Conservation (phyloP, 306 rosid species). For the Purshia tridentata region DNA sequence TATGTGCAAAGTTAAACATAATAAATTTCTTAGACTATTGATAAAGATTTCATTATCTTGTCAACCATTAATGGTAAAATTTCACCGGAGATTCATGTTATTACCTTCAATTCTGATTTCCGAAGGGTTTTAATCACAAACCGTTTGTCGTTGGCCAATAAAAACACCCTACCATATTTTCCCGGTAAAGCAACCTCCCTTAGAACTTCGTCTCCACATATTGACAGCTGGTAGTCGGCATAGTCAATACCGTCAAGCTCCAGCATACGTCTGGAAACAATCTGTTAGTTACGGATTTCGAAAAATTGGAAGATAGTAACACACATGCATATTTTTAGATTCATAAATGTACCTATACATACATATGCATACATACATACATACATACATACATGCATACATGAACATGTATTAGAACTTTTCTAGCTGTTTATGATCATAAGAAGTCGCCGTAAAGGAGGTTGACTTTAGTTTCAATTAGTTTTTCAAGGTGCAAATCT, state of each 20-base stretch:
- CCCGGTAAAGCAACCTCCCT: conserved; percentile 32
- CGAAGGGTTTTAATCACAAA: conserved; percentile 32
- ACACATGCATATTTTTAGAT: not conserved
- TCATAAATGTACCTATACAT: not conserved
- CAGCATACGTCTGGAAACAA: conserved; percentile 36
- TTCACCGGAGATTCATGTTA: not conserved
- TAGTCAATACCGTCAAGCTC: conserved; percentile 35
- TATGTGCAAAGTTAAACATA: conserved; percentile 10
- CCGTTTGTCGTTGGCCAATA: conserved; percentile 27
- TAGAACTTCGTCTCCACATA: conserved; percentile 35
- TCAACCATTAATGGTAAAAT: not conserved
- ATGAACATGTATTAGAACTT: not conserved
- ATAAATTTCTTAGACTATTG: conserved; percentile 2
- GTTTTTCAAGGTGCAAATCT: not conserved
- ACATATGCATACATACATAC: not conserved
- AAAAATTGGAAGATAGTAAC: not conserved
- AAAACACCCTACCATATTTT: conserved; percentile 30
- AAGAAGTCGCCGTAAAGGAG: not conserved
- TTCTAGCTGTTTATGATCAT: not conserved
- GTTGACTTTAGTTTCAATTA: not conserved
- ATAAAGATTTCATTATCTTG: not conserved
- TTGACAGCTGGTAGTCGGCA: conserved; percentile 30
- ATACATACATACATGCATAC: not conserved
- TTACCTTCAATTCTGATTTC: conserved; percentile 44
- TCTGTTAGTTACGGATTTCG: not conserved